Evolutionary conservation across 345 rosid species (phyloP), one percentile per base, ranked within the genome.

Genomic region (Arabidopsis arenosa): DNA sequence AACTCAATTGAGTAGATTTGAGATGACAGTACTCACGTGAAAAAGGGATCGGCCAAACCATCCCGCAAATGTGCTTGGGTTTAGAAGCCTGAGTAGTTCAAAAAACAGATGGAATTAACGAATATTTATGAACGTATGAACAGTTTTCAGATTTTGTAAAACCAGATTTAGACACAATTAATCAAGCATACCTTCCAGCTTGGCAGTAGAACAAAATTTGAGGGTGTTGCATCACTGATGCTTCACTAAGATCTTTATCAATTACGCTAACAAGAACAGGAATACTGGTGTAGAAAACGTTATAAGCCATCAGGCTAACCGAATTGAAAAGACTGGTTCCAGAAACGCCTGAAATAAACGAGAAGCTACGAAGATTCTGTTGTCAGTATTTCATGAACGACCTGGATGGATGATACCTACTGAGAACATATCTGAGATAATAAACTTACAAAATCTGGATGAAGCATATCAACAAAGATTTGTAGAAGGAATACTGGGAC

Each of bases 301-400:
- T 93, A 76, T 89, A 91, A 57, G 98, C 97, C 99, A 95, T 95
- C 89, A 95, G 84, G 86, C 99, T 95, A 68, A 95, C 90, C 15
- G 98, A 93, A 74, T 93, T 95, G 83, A 95, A 95, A 77, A 95
- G 97, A 82, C 98, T 95, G 81, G 98, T 90, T 64, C 98, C 99
- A 53, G 99, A 95, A 54, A 95, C 89, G 51, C 99, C 99, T 93
- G 99, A 93, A 80, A 95, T 88, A 73, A 96, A 96, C 59, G 99
- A 96, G 85, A 96, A 96, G 86, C 98, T 96, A 87, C 66, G 55
- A 36, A 67, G 70, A 51, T 48, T 68, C 80, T 53, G 64, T 43
- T 59, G 86, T 90, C 83, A 92, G 91, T 76, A 71, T 37, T 9
- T 68, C 14, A 37, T 45, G n/a, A 52, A 68, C 9, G 39, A 76